Percentiles rank a stretch among this genome's conserved stretches.
phyloP scores from a whole-genome alignment of 495 filamentous ascomycete genomes.

The Penicillium pancosmium region DNA sequence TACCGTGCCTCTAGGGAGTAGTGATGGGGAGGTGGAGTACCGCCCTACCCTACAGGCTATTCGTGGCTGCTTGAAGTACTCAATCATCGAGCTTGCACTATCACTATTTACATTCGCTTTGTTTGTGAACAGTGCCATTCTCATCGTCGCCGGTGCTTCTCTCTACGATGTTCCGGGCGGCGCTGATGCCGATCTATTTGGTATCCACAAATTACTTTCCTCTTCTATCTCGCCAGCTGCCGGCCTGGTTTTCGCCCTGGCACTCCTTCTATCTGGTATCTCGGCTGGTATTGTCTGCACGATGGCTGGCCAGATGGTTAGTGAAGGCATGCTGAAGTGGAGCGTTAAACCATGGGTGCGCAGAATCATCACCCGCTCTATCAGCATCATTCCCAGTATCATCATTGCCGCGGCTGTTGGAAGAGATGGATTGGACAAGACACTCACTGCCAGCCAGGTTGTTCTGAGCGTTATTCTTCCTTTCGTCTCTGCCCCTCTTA shows the following conservation, averaged over 20 bases:
- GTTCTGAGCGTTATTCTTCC: constrained; percentile 79
- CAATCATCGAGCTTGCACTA: constrained; percentile 71
- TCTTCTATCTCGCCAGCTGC: constrained; percentile 68
- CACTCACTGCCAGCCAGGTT: constrained; percentile 78
- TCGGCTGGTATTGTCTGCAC: constrained; percentile 82
- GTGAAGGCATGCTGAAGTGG: constrained; percentile 77
- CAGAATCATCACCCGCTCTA: constrained; percentile 67
- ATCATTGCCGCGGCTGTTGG: constrained; percentile 82
- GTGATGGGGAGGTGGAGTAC: constrained; percentile 62
- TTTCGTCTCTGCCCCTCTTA: constrained; percentile 78
- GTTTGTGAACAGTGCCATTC: constrained; percentile 91
- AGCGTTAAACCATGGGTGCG: constrained; percentile 70
- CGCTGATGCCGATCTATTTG: constrained; percentile 73
- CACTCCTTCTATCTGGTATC: constrained; percentile 74
- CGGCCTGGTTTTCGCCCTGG: constrained; percentile 76
- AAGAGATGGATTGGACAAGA: constrained; percentile 66
- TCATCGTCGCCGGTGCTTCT: constrained; percentile 83
- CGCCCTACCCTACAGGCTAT: constrained; percentile 78
- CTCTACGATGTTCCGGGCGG: constrained; percentile 63
- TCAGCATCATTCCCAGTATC: constrained; percentile 80
- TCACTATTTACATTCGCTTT: constrained; percentile 90
- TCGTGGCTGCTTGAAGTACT: constrained; percentile 76
- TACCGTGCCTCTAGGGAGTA: constrained; percentile 38
- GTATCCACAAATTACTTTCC: constrained; percentile 77
- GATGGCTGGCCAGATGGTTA: constrained; percentile 82